These are phyloP conservation scores for Logfia minima DNA, from an alignment of 129 eudicot species.

Conservation along the genomic window DNA sequence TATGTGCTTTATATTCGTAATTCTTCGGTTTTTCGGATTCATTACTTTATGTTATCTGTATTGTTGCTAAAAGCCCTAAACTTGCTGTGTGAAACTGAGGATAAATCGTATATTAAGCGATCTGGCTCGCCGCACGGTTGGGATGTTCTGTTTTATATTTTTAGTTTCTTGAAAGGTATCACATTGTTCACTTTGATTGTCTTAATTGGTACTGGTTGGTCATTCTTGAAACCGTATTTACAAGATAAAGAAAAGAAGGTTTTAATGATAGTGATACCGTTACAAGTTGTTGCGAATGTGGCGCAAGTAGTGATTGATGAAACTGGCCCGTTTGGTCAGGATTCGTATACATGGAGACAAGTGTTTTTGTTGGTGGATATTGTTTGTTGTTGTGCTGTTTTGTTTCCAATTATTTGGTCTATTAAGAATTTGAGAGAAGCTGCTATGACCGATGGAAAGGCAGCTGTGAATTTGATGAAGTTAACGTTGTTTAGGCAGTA, in stretches of 20 bases:
- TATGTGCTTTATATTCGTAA: conserved; percentile 29
- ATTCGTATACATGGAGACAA: conserved; percentile 47
- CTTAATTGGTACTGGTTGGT: conserved; percentile 63
- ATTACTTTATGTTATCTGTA: conserved; percentile 52
- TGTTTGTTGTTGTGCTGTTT: conserved; percentile 57
- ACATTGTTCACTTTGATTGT: conserved; percentile 54
- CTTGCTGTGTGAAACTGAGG: conserved; percentile 52
- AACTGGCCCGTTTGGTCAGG: conserved; percentile 50
- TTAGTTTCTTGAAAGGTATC: conserved; percentile 54
- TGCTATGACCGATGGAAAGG: conserved; percentile 56
- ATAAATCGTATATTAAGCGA: conserved; percentile 46
- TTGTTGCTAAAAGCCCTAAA: conserved; percentile 42
- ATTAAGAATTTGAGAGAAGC: conserved; percentile 54
- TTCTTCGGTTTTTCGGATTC: conserved; percentile 37
- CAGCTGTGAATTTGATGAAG: conserved; percentile 61
- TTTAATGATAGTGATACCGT: conserved; percentile 52
- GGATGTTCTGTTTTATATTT: conserved; percentile 58
- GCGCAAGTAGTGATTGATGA: conserved; percentile 63
- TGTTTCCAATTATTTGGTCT: conserved; percentile 58
- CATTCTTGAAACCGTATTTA: conserved; percentile 49
- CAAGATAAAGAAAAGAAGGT: conserved; percentile 55
- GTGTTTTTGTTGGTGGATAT: conserved; percentile 55
- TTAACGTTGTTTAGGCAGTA: conserved; percentile 61
- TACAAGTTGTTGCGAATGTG: conserved; percentile 55
- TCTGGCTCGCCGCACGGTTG: conserved; percentile 56